A percentile compares a stretch with the other conserved stretches of the same genome.
Conservation (phyloP, 495 filamentous ascomycete species). For the Penicillium atrosanguineum region DNA sequence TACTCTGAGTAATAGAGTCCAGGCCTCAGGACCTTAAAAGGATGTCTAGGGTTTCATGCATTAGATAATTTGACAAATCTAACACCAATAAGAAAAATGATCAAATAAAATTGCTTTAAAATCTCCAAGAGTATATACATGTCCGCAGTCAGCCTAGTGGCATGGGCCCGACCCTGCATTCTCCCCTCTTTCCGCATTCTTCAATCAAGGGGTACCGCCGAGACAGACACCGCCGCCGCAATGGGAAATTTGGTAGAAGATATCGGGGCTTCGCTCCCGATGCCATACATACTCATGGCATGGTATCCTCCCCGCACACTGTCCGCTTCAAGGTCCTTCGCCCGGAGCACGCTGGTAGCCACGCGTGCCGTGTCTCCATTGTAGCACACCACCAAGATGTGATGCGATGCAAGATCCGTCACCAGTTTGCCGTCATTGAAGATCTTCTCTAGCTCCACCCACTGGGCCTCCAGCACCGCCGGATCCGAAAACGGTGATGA, state of each 20-base stretch:
- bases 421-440: conserved; percentile 27
- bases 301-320: conserved; percentile 47
- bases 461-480: conserved; percentile 41
- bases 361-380: conserved; percentile 53
- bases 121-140: neutral
- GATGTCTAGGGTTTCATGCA: conserved; percentile 7
- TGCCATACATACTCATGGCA: conserved; percentile 29
- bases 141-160: conserved; percentile 17
- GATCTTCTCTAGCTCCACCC: conserved; percentile 43
- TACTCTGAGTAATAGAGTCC: neutral
- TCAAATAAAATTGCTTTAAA: neutral
- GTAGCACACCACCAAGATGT: conserved; percentile 50
- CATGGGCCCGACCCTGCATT: conserved; percentile 10
- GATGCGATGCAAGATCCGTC: conserved; percentile 25
- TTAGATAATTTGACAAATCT: neutral
- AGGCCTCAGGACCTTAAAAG: conserved; percentile 1
- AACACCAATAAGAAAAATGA: neutral
- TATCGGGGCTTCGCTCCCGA: conserved; percentile 19
- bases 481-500: conserved; percentile 47
- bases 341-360: conserved; percentile 52
- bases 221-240: conserved; percentile 19
- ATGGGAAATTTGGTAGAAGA: conserved; percentile 10
- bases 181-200: neutral
- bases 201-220: conserved; percentile 22
- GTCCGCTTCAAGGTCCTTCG: conserved; percentile 48